phyloP scores from a whole-genome alignment of 345 rosid genomes.

The Citropsis articulata region DNA sequence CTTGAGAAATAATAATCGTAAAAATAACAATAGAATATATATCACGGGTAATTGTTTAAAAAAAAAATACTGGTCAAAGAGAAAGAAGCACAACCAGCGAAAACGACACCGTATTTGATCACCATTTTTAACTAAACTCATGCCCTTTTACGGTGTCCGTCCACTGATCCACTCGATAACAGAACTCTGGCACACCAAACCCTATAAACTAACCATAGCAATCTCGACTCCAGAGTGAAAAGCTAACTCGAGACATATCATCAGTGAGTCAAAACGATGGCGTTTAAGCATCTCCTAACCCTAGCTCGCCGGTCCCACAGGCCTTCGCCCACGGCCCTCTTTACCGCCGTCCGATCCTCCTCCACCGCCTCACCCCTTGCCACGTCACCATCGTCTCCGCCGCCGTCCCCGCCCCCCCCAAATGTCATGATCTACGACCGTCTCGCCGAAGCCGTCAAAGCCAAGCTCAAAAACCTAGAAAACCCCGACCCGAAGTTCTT shows the following conservation, averaged over 20 bases:
- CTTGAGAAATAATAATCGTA: too few relatives aligned
- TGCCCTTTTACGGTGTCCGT: too few relatives aligned
- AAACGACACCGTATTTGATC: background rate
- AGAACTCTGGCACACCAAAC: background rate
- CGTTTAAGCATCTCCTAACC: constrained; percentile 42
- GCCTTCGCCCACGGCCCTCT: constrained; percentile 15
- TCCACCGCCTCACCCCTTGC: constrained; percentile 42
- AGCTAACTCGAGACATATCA: background rate
- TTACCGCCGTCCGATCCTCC: constrained; percentile 36
- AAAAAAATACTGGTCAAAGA: too few relatives aligned
- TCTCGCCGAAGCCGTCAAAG: constrained; percentile 56
- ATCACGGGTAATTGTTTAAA: too few relatives aligned
- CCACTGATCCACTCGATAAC: too few relatives aligned
- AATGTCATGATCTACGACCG: constrained; percentile 77
- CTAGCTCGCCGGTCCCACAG: constrained; percentile 57
- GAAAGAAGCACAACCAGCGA: too few relatives aligned
- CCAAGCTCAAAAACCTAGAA: constrained; percentile 63
- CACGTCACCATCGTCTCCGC: constrained; percentile 23
- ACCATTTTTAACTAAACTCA: background rate
- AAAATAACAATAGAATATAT: too few relatives aligned
- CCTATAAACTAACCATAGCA: background rate
- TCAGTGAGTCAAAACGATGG: constrained; percentile 30
- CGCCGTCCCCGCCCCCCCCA: constrained; percentile 56
- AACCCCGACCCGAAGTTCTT: constrained; percentile 88
- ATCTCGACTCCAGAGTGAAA: background rate